Conservation (phyloP, 2,329 filamentous ascomycete genomes). For the Helotiales sp. region DNA sequence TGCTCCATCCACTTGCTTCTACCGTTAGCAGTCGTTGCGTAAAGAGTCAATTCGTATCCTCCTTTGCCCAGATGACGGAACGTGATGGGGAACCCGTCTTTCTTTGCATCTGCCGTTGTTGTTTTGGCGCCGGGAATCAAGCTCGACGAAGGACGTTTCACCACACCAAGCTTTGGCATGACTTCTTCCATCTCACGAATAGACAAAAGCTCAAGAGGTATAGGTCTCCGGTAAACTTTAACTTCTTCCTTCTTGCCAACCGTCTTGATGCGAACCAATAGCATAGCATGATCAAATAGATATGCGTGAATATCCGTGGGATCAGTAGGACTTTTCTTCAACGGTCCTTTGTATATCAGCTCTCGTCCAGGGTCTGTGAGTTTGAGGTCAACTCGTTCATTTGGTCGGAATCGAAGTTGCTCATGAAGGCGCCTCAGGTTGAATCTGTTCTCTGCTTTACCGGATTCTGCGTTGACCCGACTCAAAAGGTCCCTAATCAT, state of each 20-base stretch:
- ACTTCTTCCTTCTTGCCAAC: conserved; percentile 93
- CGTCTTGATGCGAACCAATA: conserved; percentile 87
- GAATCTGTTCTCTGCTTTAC: conserved; percentile 96
- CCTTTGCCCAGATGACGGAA: conserved; percentile 95
- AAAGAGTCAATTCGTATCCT: conserved; percentile 89
- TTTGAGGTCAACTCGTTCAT: conserved; percentile 90
- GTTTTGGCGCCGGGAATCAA: conserved; percentile 64
- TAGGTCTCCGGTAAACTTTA: conserved; percentile 91
- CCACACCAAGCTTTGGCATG: conserved; percentile 74
- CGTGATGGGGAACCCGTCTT: conserved; percentile 89
- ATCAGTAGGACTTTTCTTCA: conserved; percentile 92
- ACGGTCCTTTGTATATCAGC: conserved; percentile 87
- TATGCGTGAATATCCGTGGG: conserved; percentile 90
- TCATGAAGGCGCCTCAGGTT: conserved; percentile 91
- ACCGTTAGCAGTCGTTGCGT: conserved; percentile 79
- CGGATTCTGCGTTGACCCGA: conserved; percentile 90
- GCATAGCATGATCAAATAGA: conserved; percentile 92
- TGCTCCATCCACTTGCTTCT: conserved; percentile 97
- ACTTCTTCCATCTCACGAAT: conserved; percentile 98
- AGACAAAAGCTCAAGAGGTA: conserved; percentile 87
- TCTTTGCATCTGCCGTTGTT: conserved; percentile 55
- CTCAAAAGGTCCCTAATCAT: conserved; percentile 85
- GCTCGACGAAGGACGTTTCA: conserved; percentile 87
- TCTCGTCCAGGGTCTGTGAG: conserved; percentile 91
- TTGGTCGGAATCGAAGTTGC: conserved; percentile 85